Conservation (phyloP, 148 eudicot species). For the Hydrangea macrophylla region DNA sequence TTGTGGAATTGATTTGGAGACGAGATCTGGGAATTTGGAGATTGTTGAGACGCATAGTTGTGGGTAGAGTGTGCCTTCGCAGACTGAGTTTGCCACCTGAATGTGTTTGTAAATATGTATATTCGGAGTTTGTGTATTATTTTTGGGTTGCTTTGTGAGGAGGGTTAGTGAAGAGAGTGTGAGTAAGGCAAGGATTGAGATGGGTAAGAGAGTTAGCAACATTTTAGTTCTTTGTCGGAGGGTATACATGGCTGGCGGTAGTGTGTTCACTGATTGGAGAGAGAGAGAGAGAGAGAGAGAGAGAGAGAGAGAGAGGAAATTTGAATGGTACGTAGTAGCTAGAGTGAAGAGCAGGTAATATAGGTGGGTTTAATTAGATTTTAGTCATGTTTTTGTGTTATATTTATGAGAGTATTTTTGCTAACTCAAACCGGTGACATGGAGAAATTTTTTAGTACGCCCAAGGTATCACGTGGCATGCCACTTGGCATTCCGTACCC, state of each 20-base stretch:
- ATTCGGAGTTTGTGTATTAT: conserved; percentile 20
- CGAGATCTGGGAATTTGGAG: conserved; percentile 54
- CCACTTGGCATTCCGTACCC: no score
- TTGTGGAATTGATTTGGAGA: conserved; percentile 41
- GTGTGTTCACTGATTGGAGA: no score
- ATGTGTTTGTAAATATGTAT: conserved; percentile 36
- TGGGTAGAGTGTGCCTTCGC: conserved; percentile 62
- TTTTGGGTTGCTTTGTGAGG: background rate
- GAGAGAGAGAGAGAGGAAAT: background rate
- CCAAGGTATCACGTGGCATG: no score
- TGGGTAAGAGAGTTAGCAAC: conserved; percentile 1
- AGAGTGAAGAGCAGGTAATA: no score
- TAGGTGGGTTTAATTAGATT: no score
- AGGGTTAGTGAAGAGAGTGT: conserved; percentile 24
- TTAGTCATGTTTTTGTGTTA: no score
- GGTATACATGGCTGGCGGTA: conserved; percentile 1
- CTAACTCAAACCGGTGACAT: no score
- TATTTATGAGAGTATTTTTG: no score
- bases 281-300: no score
- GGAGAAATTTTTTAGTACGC: no score
- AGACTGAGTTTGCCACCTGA: conserved; percentile 41
- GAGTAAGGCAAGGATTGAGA: conserved; percentile 5
- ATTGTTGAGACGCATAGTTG: conserved; percentile 72
- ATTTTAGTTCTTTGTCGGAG: background rate
- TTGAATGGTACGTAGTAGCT: background rate